Base-by-base conservation (phyloP, 208 protist genomes). In the Herpetomonas muscarum region DNA sequence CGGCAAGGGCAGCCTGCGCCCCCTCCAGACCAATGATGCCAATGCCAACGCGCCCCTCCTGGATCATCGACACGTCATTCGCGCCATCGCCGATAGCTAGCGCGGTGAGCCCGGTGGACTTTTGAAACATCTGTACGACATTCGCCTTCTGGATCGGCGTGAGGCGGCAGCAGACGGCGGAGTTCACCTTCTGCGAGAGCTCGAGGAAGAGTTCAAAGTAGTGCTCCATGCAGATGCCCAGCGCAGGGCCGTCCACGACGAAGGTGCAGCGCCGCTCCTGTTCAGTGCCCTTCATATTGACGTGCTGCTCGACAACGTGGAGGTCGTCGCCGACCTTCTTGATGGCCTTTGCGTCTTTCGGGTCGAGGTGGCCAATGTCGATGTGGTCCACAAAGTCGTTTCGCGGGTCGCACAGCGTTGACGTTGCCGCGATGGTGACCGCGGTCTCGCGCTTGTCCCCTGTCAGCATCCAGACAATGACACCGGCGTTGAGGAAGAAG, bases 11-110 rank as follows among this genome's bases (percentile, higher is more conserved):
- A 0, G 97, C 98, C 67, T 98, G 96, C n/a, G 83, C 69, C 1
- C 97, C 97, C 55, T 99, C 97, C 39, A 97, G 78, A 0, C 97
- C 97, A 51, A 93, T 90, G 41, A 99, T 98, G 55, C 97, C 97
- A 21, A 99, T 62, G 25, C 97, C 97, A 17, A 99, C 83, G n/a
- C 96, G 74, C 0, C 91, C 93, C 31, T 94, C 80, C 64, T 94
- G 85, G 39, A 93, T 95, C 98, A 99, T 99, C 17, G 79, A 79
- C 4, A 99, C 98, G 72, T 99, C 98, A 61, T 99, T 99, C 7
- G 96, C 97, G 52, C 98, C 98, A 70, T 99, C 98, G 42, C 98
- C 98, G 67, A 99, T 98, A 4, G 97, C 97, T 0, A 99, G 75
- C 17, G 97, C 97, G 1, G 89, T 92, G 30, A 67, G 47, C 10